A percentile compares a stretch with the other conserved stretches of the same genome.
Conservation (phyloP, 2,329 filamentous ascomycete species). For the Pseudocercospora ulei region DNA sequence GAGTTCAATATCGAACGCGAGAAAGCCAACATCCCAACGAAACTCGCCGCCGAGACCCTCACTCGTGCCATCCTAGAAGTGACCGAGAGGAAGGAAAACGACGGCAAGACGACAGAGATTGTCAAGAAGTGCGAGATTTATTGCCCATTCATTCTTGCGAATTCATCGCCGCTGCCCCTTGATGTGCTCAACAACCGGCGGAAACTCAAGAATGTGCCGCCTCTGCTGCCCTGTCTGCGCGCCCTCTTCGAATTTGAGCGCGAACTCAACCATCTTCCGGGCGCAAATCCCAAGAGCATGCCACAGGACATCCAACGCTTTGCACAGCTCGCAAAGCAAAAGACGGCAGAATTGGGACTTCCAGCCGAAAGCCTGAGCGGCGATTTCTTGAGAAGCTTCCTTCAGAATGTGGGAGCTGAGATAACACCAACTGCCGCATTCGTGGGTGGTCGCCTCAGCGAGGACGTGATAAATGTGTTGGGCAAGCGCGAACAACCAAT, state of each 20-base stretch:
- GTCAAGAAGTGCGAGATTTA: constrained; percentile 89
- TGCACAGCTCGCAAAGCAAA: constrained; percentile 64
- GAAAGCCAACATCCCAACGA: constrained; percentile 59
- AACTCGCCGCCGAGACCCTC: constrained; percentile 56
- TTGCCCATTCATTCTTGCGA: constrained; percentile 76
- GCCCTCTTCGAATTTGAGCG: constrained; percentile 79
- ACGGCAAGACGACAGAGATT: constrained; percentile 62
- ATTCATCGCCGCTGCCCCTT: constrained; percentile 58
- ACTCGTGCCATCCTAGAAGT: constrained; percentile 68
- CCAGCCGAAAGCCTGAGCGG: constrained; percentile 39
- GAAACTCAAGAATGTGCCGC: constrained; percentile 64
- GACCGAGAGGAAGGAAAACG: constrained; percentile 57
- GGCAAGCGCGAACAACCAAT: constrained; percentile 86
- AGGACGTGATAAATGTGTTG: constrained; percentile 95
- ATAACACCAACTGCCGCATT: constrained; percentile 80
- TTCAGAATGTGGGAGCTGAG: constrained; percentile 77
- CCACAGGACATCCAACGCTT: constrained; percentile 63
- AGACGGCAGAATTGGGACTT: constrained; percentile 56
- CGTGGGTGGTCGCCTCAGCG: constrained; percentile 78
- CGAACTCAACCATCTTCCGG: constrained; percentile 36
- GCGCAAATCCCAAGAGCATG: constrained; percentile 44
- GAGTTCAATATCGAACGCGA: constrained; percentile 81
- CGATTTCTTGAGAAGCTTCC: constrained; percentile 68
- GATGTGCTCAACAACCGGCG: constrained; percentile 61
- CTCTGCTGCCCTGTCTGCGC: constrained; percentile 72